A percentile compares a stretch with the other conserved stretches of the same genome.
Conservation (phyloP, 176 grass and related monocot genomes). For the Carex pumila region DNA sequence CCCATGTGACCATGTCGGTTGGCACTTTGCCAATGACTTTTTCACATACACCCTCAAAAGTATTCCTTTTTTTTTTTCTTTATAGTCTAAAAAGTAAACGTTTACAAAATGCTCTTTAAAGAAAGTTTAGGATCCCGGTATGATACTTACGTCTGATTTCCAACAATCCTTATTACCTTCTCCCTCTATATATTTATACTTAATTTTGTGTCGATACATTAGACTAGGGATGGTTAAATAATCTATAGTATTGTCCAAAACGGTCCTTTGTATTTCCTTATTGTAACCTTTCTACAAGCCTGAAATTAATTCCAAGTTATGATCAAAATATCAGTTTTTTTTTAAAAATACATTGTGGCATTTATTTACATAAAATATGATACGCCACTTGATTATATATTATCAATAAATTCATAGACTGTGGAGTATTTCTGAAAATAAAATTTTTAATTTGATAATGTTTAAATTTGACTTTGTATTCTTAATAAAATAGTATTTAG, state of each 20-base stretch:
- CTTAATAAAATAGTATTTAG: neutral
- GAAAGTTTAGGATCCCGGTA: neutral
- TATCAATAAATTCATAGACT: neutral
- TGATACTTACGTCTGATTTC: neutral
- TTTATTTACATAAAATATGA: neutral
- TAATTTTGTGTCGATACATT: neutral
- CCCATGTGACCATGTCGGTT: neutral
- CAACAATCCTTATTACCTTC: conserved; percentile 2
- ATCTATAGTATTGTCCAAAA: neutral
- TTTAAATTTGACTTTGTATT: neutral
- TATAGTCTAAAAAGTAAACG: neutral
- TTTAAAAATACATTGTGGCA: neutral
- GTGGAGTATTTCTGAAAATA: neutral
- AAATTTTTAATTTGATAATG: neutral
- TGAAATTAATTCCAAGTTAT: neutral
- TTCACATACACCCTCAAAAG: conserved; percentile 9
- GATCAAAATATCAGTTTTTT: neutral
- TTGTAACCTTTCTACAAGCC: neutral
- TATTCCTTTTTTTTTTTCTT: neutral
- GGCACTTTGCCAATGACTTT: neutral
- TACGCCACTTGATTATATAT: neutral
- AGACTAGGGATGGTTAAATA: neutral
- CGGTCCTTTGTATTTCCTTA: neutral
- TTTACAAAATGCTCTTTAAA: neutral
- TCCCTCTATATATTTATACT: neutral